Evolutionary conservation across 2,329 filamentous ascomycete species (phyloP).

Genomic region (Bimuria novae-zelandiae): DNA sequence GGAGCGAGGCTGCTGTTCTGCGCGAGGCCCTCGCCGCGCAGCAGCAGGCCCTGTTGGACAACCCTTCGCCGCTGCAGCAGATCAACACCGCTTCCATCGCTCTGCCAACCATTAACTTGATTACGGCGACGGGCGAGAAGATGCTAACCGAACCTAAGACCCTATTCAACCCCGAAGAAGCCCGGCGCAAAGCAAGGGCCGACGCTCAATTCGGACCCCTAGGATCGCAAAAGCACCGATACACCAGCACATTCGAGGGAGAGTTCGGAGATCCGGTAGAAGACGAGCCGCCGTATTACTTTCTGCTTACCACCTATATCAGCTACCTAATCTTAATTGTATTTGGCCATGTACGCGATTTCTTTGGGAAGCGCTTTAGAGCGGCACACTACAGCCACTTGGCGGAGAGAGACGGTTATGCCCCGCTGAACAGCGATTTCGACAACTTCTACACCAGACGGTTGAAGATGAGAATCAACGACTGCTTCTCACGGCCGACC

Average conservation of each 20-base stretch:
- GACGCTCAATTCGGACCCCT: constrained; percentile 93
- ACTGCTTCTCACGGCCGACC: constrained; percentile 91
- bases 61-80: constrained; percentile 64
- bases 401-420: constrained; percentile 84
- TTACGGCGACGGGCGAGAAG: constrained; percentile 79
- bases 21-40: constrained; percentile 67
- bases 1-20: constrained; percentile 64
- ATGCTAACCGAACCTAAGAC: constrained; percentile 75
- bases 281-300: constrained; percentile 96
- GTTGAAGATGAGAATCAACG: constrained; percentile 91
- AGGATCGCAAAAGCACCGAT: constrained; percentile 77
- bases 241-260: constrained; percentile 86
- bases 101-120: constrained; percentile 88
- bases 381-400: constrained; percentile 85
- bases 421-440: constrained; percentile 95
- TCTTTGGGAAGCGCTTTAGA: constrained; percentile 95
- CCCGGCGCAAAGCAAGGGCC: constrained; percentile 72
- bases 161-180: constrained; percentile 85
- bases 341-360: constrained; percentile 93
- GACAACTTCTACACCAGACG: constrained; percentile 97
- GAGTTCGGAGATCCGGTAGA: constrained; percentile 82
- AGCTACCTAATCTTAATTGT: constrained; percentile 96
- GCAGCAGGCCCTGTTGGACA: constrained; percentile 65
- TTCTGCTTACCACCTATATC: constrained; percentile 95
- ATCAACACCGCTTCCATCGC: constrained; percentile 75